Evolutionary conservation across 441 rosid genomes (phyloP).

Genomic region (Eutrema salsugineum): DNA sequence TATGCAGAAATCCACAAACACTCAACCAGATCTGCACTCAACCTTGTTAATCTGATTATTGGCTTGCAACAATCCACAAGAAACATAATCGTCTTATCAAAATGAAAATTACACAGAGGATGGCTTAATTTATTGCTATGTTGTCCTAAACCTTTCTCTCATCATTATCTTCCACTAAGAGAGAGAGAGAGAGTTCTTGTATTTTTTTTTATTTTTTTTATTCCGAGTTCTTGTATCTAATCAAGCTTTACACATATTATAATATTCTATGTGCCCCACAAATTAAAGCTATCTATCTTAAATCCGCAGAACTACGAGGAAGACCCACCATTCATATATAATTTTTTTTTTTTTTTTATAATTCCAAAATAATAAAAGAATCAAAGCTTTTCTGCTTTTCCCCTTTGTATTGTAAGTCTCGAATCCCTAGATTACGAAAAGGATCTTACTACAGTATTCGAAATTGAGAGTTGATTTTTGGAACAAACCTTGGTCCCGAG

Average conservation of each 20-base stretch:
- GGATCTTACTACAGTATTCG: background rate
- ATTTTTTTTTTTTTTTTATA: too few relatives aligned
- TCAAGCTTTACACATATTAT: background rate
- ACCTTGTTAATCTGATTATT: too few relatives aligned
- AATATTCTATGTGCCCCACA: background rate
- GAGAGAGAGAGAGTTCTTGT: background rate
- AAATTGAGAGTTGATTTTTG: background rate
- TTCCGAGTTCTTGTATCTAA: background rate
- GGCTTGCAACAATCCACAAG: too few relatives aligned
- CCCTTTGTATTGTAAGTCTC: background rate
- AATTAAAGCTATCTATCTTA: background rate
- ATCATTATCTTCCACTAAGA: background rate
- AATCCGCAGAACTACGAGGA: background rate
- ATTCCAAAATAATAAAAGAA: too few relatives aligned
- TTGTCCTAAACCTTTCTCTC: background rate
- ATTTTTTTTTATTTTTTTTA: too few relatives aligned
- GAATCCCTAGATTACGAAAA: background rate
- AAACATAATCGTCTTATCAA: too few relatives aligned
- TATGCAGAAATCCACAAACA: too few relatives aligned
- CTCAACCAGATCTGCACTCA: too few relatives aligned
- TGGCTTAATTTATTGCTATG: background rate
- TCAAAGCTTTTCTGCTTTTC: too few relatives aligned
- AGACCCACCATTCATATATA: background rate
- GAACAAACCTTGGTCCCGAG: constrained; percentile 47
- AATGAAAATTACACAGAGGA: too few relatives aligned